Percentiles rank a stretch among this genome's conserved stretches.
These are phyloP conservation scores for Fusarium ramigenum DNA, from an alignment of 2,329 filamentous ascomycete genomes.

Conservation along the genomic window DNA sequence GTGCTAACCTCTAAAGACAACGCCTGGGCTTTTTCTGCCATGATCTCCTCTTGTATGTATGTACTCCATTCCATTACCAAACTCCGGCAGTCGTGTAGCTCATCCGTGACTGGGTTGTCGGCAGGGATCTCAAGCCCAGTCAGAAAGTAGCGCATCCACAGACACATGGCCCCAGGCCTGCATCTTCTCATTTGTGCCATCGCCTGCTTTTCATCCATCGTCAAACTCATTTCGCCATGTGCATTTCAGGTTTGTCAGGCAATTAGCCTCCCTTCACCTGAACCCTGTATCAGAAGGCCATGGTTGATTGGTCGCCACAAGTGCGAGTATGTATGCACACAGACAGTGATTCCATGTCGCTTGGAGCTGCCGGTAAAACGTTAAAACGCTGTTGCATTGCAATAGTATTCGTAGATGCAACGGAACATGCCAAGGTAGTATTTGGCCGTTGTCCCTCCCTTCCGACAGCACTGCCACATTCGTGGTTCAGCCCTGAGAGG, in stretches of 20 bases:
- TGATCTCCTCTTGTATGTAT: conserved; percentile 23
- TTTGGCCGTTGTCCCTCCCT: conserved; percentile 27
- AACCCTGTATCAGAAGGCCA: background rate
- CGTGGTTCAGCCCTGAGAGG: conserved; percentile 31
- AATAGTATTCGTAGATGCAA: conserved; percentile 11
- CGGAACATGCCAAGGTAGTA: conserved; percentile 11
- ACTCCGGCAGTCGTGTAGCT: conserved; percentile 29
- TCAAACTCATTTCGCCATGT: conserved; percentile 21
- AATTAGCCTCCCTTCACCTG: conserved; percentile 2
- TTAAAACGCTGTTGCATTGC: conserved; percentile 7
- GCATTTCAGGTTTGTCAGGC: conserved; percentile 20
- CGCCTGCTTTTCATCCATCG: conserved; percentile 23
- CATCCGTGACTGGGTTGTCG: conserved; percentile 22
- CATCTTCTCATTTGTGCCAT: conserved; percentile 23
- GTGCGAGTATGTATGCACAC: background rate
- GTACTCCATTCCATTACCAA: conserved; percentile 18
- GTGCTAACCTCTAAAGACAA: conserved; percentile 17
- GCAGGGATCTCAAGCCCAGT: conserved; percentile 41
- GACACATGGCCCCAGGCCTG: conserved; percentile 26
- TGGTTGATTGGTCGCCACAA: background rate
- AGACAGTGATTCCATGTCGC: background rate
- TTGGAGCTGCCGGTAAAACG: background rate
- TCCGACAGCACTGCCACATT: conserved; percentile 33
- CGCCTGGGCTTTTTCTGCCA: conserved; percentile 20
- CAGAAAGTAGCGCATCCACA: conserved; percentile 41